Conservation (phyloP, 768 basidiomycete genomes). For the Suillus hirtellus region DNA sequence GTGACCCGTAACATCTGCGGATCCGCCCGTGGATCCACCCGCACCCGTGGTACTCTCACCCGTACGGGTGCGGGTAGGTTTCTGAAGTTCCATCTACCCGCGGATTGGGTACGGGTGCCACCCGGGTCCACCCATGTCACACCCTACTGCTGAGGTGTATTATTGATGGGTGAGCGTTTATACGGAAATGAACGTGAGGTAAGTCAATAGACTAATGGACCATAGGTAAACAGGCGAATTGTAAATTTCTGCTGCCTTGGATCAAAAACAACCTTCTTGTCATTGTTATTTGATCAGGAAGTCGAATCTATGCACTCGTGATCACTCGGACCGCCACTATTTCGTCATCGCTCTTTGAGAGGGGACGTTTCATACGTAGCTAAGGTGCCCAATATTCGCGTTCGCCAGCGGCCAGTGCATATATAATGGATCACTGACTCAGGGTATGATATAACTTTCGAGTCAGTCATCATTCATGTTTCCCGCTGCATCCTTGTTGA, state of each 20-base stretch:
- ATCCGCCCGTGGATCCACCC: too few relatives aligned
- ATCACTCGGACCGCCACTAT: neutral
- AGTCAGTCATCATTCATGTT: slow-evolving; percentile 37
- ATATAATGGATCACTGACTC: neutral
- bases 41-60: too few relatives aligned
- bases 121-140: too few relatives aligned
- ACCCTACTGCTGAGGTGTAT: neutral
- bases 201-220: neutral
- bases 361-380: neutral
- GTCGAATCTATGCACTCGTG: neutral
- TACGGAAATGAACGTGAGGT: neutral
- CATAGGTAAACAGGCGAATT: neutral
- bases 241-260: neutral
- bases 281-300: neutral
- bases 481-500: slow-evolving; percentile 39
- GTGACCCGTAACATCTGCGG: too few relatives aligned
- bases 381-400: neutral
- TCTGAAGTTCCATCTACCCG: too few relatives aligned
- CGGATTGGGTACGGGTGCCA: too few relatives aligned
- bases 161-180: neutral
- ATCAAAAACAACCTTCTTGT: neutral
- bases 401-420: neutral
- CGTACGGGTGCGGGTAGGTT: too few relatives aligned
- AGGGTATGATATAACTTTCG: too few relatives aligned
- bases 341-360: neutral